Evolutionary conservation across 1,139 yeast genomes (phyloP), one percentile per base, ranked within the genome.

Genomic region (Magnusiomyces suaveolens): DNA sequence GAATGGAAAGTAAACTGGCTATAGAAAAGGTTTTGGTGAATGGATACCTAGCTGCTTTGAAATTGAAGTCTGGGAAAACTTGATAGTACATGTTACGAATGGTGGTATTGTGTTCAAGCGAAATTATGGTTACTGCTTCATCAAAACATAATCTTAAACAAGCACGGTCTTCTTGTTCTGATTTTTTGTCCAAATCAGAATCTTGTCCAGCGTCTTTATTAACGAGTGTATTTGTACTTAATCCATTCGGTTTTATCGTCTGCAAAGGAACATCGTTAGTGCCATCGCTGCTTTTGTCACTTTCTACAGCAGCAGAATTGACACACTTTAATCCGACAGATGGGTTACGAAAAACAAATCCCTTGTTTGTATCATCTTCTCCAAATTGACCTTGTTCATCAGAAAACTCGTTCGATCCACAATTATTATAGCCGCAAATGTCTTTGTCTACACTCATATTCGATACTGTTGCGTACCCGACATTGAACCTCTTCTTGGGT

Each of bases 31-130:
- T 55, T 33, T 46, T 48, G 10, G 52, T 20, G 46, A 55, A 55
- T 21, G 57, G 54, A 26, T 51, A 55, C 23, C 48, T 50, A 36
- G 57, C 55, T 48, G 53, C 46, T 21, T 53, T 55, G 48, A 20
- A 49, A 24, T 53, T 55, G 4, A 55, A 32, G 6, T 55, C 54
- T 1, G 57, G 57, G 26, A 52, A 55, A 16, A 55, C 29, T 39
- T 55, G 57, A 25, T 53, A 55, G 43, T 55, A 55, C 18, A 55
- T 50, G 33, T 50, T 51, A 41, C 57, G 49, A 26, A 53, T 53
- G 2, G 57, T 55, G n/a, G 57, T 55, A 36, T 55, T 55, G 46
- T 55, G 57, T 36, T 55, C 57, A 38, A 55, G 39, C 3, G 56
- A 52, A 39, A 53, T 53, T 2, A 55, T 50, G n/a, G 54, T 55